phyloP scores from a whole-genome alignment of 169 alveolate genomes.

The Miamiensis avidus region DNA sequence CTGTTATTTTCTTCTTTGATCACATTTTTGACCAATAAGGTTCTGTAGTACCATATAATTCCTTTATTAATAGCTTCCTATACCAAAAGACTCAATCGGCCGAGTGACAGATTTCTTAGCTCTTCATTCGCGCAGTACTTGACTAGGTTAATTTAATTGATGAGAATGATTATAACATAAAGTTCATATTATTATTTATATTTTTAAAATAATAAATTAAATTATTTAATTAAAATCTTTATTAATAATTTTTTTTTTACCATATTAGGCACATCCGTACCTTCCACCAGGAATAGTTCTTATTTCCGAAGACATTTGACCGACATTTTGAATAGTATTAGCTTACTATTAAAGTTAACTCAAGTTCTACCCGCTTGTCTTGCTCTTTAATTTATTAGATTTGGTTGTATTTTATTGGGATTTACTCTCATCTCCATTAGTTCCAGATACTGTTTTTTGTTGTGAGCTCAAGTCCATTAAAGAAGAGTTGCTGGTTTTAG shows the following conservation, averaged over 20 bases:
- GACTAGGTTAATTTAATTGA: too few species aligned
- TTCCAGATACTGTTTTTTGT: too few species aligned
- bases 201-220: not conserved
- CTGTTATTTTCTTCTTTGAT: constrained; percentile 22
- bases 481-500: too few species aligned
- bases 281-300: constrained; percentile 36
- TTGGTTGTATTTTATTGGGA: constrained; percentile 5
- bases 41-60: constrained; percentile 30
- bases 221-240: not conserved
- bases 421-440: too few species aligned
- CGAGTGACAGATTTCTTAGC: constrained; percentile 22
- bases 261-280: constrained; percentile 40
- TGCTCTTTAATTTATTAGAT: constrained; percentile 11
- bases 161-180: too few species aligned
- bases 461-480: too few species aligned
- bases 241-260: not conserved
- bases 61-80: constrained; percentile 41
- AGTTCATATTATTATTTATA: too few species aligned
- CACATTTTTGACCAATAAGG: constrained; percentile 18
- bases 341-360: not conserved
- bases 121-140: constrained; percentile 30
- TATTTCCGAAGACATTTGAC: not conserved
- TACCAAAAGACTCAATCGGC: constrained; percentile 31
- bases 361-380: constrained; percentile 5
- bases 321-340: not conserved